Evolutionary conservation across 2,329 filamentous ascomycete genomes (phyloP).

Genomic region (Myriosclerotinia duriaeana): DNA sequence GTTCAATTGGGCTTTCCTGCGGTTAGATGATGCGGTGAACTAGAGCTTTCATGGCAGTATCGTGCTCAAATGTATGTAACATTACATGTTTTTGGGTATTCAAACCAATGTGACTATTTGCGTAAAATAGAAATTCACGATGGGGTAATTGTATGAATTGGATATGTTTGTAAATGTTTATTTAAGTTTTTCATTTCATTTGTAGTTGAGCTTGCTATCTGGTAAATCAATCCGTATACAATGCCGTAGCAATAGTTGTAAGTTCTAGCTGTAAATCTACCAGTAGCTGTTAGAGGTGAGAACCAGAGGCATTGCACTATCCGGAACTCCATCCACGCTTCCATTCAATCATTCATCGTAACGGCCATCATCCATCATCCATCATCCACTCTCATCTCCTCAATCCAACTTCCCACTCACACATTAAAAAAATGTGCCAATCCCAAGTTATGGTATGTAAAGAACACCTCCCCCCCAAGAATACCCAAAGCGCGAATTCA

Average conservation of each 20-base stretch:
- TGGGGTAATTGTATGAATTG: background rate
- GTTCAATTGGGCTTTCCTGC: background rate
- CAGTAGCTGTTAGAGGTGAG: background rate
- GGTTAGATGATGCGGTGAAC: constrained; percentile 7
- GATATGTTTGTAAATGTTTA: background rate
- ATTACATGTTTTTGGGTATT: background rate
- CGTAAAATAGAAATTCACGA: background rate
- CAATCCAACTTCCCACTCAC: background rate
- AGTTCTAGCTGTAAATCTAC: background rate
- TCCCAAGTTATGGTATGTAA: background rate
- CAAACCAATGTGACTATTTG: background rate
- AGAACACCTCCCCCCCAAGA: background rate
- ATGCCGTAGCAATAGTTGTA: background rate
- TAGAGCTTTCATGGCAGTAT: background rate
- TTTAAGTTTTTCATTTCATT: background rate
- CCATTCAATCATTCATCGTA: constrained; percentile 16
- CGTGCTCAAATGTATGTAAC: background rate
- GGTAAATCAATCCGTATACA: background rate
- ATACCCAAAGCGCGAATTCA: constrained; percentile 15
- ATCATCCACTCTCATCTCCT: background rate
- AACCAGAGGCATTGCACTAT: background rate
- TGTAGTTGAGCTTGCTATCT: background rate
- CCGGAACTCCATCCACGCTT: constrained; percentile 5
- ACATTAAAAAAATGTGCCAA: background rate
- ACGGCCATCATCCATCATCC: background rate